Base-by-base conservation (phyloP, 1,284 basidiomycete genomes). In the Taiwanofungus camphoratus region DNA sequence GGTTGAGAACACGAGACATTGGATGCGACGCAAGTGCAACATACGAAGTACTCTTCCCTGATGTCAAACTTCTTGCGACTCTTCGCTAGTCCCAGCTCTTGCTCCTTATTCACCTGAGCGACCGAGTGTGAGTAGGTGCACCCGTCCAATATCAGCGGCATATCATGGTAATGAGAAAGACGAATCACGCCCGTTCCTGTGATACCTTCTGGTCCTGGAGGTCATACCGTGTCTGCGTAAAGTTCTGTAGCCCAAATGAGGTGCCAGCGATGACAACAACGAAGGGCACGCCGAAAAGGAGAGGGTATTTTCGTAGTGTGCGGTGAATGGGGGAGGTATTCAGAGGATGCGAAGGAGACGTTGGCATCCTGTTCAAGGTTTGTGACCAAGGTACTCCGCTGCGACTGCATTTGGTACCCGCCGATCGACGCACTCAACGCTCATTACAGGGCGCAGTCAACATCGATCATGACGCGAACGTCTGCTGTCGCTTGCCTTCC, bases 161-260 rank as follows among this genome's bases (percentile, higher is more conserved):
- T 27, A 27, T 13, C 8, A 7, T 7, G 26, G 26, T 13, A 13
- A 13, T 13, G 13, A 27, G 26, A 27, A 29, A 22, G 23, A 27
- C 13, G n/a, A 9, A 12, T 30, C 6, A 19, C 78, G 41, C 50
- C n/a, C n/a, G n/a, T n/a, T 82, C 87, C 64, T 79, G 74, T 55
- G 79, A 76, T 22, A 90, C 77, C 59, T 85, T 90, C 61, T 85
- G 76, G 53, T 87, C 82, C 36, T 93, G 86, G 52, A 91, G 68
- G 59, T 96, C 93, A 63, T 97, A 98, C 27, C 90, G 74, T 12
- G 89, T 94, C 65, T 94, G 89, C 0, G 93, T 94, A 59, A 99
- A 81, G 3, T 76, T 72, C 31, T 84, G 77, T 39, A 99, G 69
- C 2, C 80, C 92, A 59, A 87, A 97, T n/a, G 87, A 92, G 12